phyloP scores from a whole-genome alignment of 2,329 filamentous ascomycete species.

The Alternaria ethzedia region DNA sequence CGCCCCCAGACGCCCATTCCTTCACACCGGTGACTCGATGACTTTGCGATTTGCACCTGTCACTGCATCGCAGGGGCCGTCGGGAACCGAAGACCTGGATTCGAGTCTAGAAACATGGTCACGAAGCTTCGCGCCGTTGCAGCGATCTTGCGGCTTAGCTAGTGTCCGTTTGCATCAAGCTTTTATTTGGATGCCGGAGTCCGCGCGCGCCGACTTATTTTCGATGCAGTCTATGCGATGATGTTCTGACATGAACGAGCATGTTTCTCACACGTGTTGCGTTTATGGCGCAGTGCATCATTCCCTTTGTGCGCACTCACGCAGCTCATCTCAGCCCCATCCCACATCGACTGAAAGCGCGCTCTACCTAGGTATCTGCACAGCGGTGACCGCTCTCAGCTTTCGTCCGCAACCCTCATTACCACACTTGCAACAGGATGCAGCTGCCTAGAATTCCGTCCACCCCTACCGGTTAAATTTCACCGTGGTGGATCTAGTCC shows the following conservation, averaged over 20 bases:
- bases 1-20: neutral
- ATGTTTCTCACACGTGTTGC: neutral
- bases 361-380: neutral
- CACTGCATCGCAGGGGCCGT: constrained; percentile 5
- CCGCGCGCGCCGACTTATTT: neutral
- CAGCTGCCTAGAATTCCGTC: neutral
- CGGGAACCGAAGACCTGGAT: neutral
- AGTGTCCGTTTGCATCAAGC: neutral
- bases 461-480: neutral
- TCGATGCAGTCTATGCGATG: neutral
- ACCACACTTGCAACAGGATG: neutral
- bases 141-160: constrained; percentile 2
- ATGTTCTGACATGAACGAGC: neutral
- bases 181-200: neutral
- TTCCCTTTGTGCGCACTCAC: neutral
- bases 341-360: neutral
- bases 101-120: neutral
- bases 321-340: neutral
- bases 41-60: constrained; percentile 1
- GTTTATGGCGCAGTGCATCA: neutral
- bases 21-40: constrained; percentile 5
- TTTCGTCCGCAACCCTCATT: neutral
- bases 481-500: neutral
- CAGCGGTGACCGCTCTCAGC: neutral
- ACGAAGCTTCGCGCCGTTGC: neutral